Evolutionary conservation across 2,329 filamentous ascomycete genomes (phyloP).

Genomic region (Aspergillus spinulosporus): DNA sequence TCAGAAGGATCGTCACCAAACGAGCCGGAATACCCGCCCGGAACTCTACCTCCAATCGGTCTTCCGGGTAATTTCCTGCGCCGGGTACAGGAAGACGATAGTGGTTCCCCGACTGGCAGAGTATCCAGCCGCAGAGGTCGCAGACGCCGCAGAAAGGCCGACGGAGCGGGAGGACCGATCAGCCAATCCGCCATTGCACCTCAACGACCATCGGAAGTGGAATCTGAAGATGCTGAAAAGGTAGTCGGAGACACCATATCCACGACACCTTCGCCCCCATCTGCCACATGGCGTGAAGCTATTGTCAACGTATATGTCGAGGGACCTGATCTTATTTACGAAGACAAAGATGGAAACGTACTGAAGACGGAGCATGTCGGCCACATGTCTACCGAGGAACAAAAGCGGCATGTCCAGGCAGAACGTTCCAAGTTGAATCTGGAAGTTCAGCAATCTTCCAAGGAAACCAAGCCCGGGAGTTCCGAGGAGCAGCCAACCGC

Average conservation of each 20-base stretch:
- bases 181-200: slow-evolving; percentile 88
- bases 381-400: slow-evolving; percentile 55
- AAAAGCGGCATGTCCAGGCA: slow-evolving; percentile 57
- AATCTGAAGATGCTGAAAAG: slow-evolving; percentile 26
- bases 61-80: slow-evolving; percentile 76
- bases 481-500: slow-evolving; percentile 46
- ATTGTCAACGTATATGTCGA: slow-evolving; percentile 74
- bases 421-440: slow-evolving; percentile 55
- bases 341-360: slow-evolving; percentile 86
- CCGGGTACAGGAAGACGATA: slow-evolving; percentile 74
- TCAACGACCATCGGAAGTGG: slow-evolving; percentile 41
- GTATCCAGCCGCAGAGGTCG: slow-evolving; percentile 52
- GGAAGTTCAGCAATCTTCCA: slow-evolving; percentile 43
- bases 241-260: slow-evolving; percentile 20
- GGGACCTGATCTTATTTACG: slow-evolving; percentile 74
- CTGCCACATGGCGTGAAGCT: slow-evolving; percentile 31
- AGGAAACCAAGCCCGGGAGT: slow-evolving; percentile 50
- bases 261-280: neutral
- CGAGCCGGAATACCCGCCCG: slow-evolving; percentile 64
- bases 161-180: slow-evolving; percentile 81
- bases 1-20: slow-evolving; percentile 58
- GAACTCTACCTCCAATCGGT: slow-evolving; percentile 70
- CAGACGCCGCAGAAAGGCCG: slow-evolving; percentile 66
- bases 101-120: slow-evolving; percentile 56
- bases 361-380: slow-evolving; percentile 61